Conservation (phyloP, 805 yeast species). For the Kodamaea restingae region DNA sequence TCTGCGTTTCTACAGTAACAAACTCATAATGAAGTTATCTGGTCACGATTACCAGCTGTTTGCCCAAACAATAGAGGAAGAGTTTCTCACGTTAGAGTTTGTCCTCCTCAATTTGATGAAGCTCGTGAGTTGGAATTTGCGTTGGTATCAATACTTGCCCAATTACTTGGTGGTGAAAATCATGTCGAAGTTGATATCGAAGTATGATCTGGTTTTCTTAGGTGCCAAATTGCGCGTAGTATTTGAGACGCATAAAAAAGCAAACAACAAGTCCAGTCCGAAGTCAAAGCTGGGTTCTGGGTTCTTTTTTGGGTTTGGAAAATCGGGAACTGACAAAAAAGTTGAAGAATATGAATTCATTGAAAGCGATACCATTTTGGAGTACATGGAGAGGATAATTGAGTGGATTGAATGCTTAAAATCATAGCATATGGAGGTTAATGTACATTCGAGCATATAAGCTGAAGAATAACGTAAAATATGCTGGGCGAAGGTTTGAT, state of each 20-base stretch:
- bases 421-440: neutral
- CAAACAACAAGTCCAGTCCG: conserved; percentile 2
- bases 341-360: conserved; percentile 19
- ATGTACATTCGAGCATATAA: neutral
- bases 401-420: conserved; percentile 26
- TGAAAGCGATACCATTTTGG: conserved; percentile 30
- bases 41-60: conserved; percentile 20
- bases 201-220: conserved; percentile 40
- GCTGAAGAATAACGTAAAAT: neutral
- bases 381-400: conserved; percentile 27
- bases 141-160: conserved; percentile 62
- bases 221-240: conserved; percentile 38
- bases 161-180: conserved; percentile 38
- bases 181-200: conserved; percentile 38
- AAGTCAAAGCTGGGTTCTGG: conserved; percentile 5
- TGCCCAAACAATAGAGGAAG: conserved; percentile 20
- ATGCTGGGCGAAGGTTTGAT: too few relatives aligned
- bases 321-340: conserved; percentile 8
- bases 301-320: conserved; percentile 7
- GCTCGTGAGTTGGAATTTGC: conserved; percentile 55
- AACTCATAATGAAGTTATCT: conserved; percentile 27
- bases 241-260: conserved; percentile 27
- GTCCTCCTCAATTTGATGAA: conserved; percentile 35
- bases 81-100: conserved; percentile 31
- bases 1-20: conserved; percentile 26